phyloP scores from a whole-genome alignment of 2,329 filamentous ascomycete genomes.

The Scytalidium sp. region DNA sequence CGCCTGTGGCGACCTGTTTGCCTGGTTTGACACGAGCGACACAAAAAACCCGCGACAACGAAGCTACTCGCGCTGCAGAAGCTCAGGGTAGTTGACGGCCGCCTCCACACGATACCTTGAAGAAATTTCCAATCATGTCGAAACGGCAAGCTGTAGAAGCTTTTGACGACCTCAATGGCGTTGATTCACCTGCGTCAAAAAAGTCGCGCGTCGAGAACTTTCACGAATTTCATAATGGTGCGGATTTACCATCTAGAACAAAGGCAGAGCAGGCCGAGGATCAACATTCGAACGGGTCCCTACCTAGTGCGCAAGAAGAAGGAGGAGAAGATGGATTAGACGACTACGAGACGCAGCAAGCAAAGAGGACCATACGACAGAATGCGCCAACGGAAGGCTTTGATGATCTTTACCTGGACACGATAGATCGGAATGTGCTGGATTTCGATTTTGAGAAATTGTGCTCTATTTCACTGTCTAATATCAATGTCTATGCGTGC shows the following conservation, averaged over 20 bases:
- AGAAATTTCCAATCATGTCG: constrained; percentile 29
- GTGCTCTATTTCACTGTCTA: constrained; percentile 91
- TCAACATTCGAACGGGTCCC: constrained; percentile 18
- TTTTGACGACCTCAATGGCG: constrained; percentile 52
- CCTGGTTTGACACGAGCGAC: neutral
- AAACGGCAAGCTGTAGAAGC: constrained; percentile 61
- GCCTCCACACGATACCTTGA: neutral
- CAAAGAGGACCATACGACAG: constrained; percentile 58
- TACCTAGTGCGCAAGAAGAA: constrained; percentile 24
- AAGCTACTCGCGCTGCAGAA: too few species aligned
- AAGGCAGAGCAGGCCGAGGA: constrained; percentile 12
- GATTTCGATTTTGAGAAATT: constrained; percentile 99
- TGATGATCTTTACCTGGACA: constrained; percentile 95
- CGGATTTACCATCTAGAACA: constrained; percentile 25
- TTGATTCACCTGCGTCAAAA: constrained; percentile 58
- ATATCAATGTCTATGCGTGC: constrained; percentile 98
- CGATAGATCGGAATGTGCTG: constrained; percentile 85
- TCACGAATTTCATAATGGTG: constrained; percentile 21
- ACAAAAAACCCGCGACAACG: too few species aligned
- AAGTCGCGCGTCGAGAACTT: constrained; percentile 45
- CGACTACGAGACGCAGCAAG: constrained; percentile 31
- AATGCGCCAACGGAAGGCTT: constrained; percentile 81
- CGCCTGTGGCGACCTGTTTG: neutral
- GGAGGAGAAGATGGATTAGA: constrained; percentile 35
- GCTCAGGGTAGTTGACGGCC: too few species aligned